phyloP scores from a whole-genome alignment of 1,139 yeast genomes.

The Arxiozyma heterogenica region DNA sequence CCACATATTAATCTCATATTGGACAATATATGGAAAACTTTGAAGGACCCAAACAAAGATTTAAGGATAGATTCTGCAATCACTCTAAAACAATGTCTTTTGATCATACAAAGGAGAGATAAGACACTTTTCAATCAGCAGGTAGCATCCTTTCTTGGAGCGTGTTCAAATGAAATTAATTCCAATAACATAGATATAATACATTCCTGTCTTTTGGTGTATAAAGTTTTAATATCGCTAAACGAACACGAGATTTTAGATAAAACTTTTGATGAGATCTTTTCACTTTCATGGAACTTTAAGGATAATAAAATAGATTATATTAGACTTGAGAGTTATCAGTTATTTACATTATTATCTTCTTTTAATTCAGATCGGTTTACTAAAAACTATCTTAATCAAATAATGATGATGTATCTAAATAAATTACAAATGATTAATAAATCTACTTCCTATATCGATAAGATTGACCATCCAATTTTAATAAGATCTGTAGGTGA shows the following conservation, averaged over 20 bases:
- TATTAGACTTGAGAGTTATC: constrained; percentile 77
- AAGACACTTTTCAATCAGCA: constrained; percentile 57
- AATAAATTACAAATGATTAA: constrained; percentile 68
- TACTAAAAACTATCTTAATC: constrained; percentile 75
- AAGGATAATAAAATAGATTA: constrained; percentile 68
- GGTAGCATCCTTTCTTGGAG: constrained; percentile 63
- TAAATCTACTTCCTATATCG: constrained; percentile 14
- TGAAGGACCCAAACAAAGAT: constrained; percentile 64
- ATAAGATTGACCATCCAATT: constrained; percentile 51
- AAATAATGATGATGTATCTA: constrained; percentile 68
- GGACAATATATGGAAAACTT: constrained; percentile 79
- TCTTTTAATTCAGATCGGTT: constrained; percentile 68
- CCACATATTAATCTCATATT: constrained; percentile 70
- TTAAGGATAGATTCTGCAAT: constrained; percentile 79
- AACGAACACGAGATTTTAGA: constrained; percentile 54
- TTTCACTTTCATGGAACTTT: constrained; percentile 66
- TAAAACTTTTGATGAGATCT: constrained; percentile 67
- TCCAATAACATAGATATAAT: constrained; percentile 54
- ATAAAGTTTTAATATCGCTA: constrained; percentile 62
- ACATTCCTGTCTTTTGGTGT: constrained; percentile 79
- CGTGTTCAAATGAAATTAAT: constrained; percentile 43
- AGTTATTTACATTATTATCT: constrained; percentile 74
- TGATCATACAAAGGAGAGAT: constrained; percentile 74
- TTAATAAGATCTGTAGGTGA: constrained; percentile 77
- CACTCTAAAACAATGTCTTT: constrained; percentile 67